These are phyloP conservation scores for Saccharomycopsis selenospora DNA, from an alignment of 805 yeast genomes.

Conservation along the genomic window DNA sequence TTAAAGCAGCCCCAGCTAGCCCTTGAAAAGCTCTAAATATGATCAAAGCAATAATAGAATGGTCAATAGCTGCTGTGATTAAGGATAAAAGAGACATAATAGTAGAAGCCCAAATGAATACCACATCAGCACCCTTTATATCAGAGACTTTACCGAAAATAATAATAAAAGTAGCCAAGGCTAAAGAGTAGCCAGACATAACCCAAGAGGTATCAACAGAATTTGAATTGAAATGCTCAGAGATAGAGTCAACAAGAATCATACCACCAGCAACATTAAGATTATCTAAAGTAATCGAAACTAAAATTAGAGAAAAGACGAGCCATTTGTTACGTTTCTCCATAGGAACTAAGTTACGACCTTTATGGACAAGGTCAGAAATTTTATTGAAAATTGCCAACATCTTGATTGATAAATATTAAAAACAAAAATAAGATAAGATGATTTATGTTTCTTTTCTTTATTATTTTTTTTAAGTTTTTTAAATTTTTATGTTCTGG, in stretches of 20 bases:
- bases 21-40: conserved; percentile 43
- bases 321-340: conserved; percentile 20
- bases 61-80: conserved; percentile 31
- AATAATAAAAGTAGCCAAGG: conserved; percentile 39
- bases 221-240: conserved; percentile 32
- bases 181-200: conserved; percentile 37
- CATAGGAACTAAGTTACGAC: conserved; percentile 5
- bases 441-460: too few species aligned
- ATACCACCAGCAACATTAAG: conserved; percentile 25
- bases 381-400: background rate
- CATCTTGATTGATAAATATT: too few species aligned
- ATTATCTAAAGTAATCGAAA: conserved; percentile 24
- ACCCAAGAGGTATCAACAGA: conserved; percentile 37
- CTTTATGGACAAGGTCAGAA: background rate
- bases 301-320: conserved; percentile 17
- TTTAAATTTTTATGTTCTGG: too few species aligned
- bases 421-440: too few species aligned
- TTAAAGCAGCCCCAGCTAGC: conserved; percentile 33
- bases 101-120: conserved; percentile 31
- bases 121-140: conserved; percentile 28
- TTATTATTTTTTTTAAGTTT: too few species aligned
- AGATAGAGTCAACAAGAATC: conserved; percentile 24
- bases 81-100: conserved; percentile 36
- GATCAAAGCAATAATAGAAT: conserved; percentile 31
- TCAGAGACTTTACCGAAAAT: conserved; percentile 38